Conservation (phyloP, 164 flowering plant species). For the Euptelea pleiosperma region DNA sequence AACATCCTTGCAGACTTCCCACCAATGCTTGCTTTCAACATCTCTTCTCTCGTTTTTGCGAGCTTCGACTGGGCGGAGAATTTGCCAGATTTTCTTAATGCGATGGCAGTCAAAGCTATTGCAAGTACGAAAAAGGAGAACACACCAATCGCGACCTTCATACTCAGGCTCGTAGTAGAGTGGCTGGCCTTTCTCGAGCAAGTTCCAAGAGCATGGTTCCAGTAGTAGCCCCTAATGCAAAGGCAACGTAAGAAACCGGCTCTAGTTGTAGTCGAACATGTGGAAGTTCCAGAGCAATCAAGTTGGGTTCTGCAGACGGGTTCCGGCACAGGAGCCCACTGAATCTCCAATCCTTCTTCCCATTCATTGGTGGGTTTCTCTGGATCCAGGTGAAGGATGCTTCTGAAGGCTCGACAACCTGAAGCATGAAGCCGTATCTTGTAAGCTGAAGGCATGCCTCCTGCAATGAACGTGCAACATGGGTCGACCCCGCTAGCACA, state of each 20-base stretch:
- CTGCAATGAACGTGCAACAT: slow-evolving; percentile 64
- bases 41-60: slow-evolving; percentile 43
- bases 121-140: slow-evolving; percentile 28
- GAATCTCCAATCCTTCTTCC: slow-evolving; percentile 72
- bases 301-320: slow-evolving; percentile 41
- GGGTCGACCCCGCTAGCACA: slow-evolving; percentile 38
- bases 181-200: slow-evolving; percentile 33
- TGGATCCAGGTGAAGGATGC: slow-evolving; percentile 50
- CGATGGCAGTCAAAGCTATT: slow-evolving; percentile 17
- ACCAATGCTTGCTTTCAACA: slow-evolving; percentile 37
- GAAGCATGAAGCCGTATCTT: slow-evolving; percentile 59
- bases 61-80: slow-evolving; percentile 23
- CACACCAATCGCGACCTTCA: slow-evolving; percentile 32
- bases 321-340: slow-evolving; percentile 63
- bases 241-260: slow-evolving; percentile 39
- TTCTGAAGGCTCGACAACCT: slow-evolving; percentile 62
- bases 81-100: slow-evolving; percentile 20
- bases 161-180: slow-evolving; percentile 12
- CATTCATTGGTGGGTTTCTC: slow-evolving; percentile 39
- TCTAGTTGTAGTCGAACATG: slow-evolving; percentile 25
- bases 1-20: slow-evolving; percentile 43
- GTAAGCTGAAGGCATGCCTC: slow-evolving; percentile 72
- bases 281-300: slow-evolving; percentile 48
- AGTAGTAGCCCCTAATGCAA: slow-evolving; percentile 43
- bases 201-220: slow-evolving; percentile 39